These are phyloP conservation scores for Oryza glumipatula DNA, from an alignment of 176 grass and related monocot genomes.

Conservation along the genomic window DNA sequence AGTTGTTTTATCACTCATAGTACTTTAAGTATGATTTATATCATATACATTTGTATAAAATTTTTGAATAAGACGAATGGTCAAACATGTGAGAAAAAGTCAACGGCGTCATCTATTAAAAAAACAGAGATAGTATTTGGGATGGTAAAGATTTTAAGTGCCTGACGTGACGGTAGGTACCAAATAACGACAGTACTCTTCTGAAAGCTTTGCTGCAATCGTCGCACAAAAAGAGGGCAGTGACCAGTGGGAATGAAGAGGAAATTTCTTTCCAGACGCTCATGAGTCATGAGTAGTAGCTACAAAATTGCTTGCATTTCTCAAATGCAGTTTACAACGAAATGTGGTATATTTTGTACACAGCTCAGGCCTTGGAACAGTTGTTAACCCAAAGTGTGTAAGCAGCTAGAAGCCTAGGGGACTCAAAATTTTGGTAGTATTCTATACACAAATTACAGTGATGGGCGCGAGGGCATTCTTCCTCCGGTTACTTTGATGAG, in stretches of 20 bases:
- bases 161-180: too few relatives aligned
- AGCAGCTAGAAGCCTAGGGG: not conserved
- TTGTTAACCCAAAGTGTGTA: not conserved
- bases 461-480: not conserved
- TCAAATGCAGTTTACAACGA: not conserved
- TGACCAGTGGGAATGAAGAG: not conserved
- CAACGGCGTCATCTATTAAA: too few relatives aligned
- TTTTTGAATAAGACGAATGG: too few relatives aligned
- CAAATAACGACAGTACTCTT: too few relatives aligned
- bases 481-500: not conserved
- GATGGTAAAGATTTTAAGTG: too few relatives aligned
- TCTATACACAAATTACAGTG: not conserved
- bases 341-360: constrained; percentile 37
- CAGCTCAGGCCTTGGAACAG: not conserved
- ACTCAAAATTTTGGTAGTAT: not conserved
- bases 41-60: too few relatives aligned
- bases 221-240: not conserved
- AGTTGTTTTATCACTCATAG: too few relatives aligned
- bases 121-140: too few relatives aligned
- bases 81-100: too few relatives aligned
- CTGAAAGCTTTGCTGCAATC: too few relatives aligned
- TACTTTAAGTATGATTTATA: too few relatives aligned
- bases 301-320: not conserved
- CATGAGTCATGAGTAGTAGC: not conserved
- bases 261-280: not conserved